These are phyloP conservation scores for Metarhizium rileyi DNA, from an alignment of 2,329 filamentous ascomycete species.

Conservation along the genomic window DNA sequence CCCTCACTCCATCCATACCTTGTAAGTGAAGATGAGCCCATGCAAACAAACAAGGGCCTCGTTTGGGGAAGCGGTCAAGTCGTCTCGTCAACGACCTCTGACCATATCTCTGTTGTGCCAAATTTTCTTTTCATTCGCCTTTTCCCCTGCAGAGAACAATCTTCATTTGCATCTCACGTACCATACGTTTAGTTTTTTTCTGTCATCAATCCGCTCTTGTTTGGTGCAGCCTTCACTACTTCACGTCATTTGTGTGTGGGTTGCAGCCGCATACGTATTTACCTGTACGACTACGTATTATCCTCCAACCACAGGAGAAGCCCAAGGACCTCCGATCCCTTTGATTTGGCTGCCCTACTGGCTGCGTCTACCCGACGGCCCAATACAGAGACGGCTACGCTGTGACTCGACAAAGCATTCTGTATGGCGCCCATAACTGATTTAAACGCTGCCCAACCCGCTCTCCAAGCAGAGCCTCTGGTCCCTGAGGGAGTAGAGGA, in stretches of 20 bases:
- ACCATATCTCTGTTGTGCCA: slow-evolving; percentile 20
- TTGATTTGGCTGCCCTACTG: slow-evolving; percentile 8
- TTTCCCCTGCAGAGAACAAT: neutral
- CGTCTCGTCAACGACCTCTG: slow-evolving; percentile 19
- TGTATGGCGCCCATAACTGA: slow-evolving; percentile 25
- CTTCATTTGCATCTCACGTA: slow-evolving; percentile 8
- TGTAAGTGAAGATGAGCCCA: neutral
- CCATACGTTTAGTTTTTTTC: slow-evolving; percentile 9
- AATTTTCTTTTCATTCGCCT: neutral
- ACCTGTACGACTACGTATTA: slow-evolving; percentile 6
- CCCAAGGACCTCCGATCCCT: slow-evolving; percentile 10
- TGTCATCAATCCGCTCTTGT: neutral
- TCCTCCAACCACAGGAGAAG: slow-evolving; percentile 4
- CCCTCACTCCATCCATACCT: neutral
- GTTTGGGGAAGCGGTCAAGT: slow-evolving; percentile 8
- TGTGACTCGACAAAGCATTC: slow-evolving; percentile 2
- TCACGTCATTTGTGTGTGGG: slow-evolving; percentile 1
- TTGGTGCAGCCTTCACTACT: neutral
- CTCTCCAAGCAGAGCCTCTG: slow-evolving; percentile 12
- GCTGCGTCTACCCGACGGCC: slow-evolving; percentile 24
- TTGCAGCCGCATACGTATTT: slow-evolving; percentile 6
- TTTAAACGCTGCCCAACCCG: slow-evolving; percentile 21
- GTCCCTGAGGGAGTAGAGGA: slow-evolving; percentile 16
- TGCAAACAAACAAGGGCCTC: slow-evolving; percentile 5
- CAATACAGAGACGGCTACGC: slow-evolving; percentile 16